Evolutionary conservation across 352 stramenopile genomes (phyloP), one percentile per base, ranked within the genome.

Genomic region (Globisporangium nodosum): DNA sequence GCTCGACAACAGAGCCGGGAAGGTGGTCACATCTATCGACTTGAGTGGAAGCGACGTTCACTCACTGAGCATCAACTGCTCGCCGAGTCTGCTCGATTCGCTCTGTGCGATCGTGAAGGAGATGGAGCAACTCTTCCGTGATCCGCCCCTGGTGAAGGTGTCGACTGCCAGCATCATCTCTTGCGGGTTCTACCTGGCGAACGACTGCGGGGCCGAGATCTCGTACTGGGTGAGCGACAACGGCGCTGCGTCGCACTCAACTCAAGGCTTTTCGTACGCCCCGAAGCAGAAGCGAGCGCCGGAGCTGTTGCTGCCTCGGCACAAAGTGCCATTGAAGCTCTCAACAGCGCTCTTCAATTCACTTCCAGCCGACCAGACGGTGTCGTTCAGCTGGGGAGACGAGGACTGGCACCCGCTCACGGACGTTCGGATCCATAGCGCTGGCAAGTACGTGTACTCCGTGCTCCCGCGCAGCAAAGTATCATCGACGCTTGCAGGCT

Each of bases 111-210:
- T 87, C 5, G 58, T 48, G 5, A 89, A 87, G 63, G 80, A 87
- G 43, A 71, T 90, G 2, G 76, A 84, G 35, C 74, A 74, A 3
- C 63, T 84, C 0, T 42, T 76, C 3, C 42, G 47, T 3, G 54
- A 52, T 11, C 18, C 51, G 2, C 43, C 37, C 3, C 11, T 54
- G 0, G 69, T 80, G 8, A 73, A 69, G 15, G 64, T 78, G 5
- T 76, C 78, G 8, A 79, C 63, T 52, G 78, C 76, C 2, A 90
- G 75, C 33, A 67, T 90, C 24, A 89, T 92, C 55, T 90, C 82
- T 1, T 94, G 81, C 4, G 85, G 86, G 0, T 91, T 90, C 56
- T 90, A 89, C 40, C 62, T 94, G 31, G 76, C 74, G 1, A 94
- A 94, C 40, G 81, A 94, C 52, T 79, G 71, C 1, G 81, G 78